These are phyloP conservation scores for Plenodomus tracheiphilus DNA, from an alignment of 2,329 filamentous ascomycete species.

Conservation along the genomic window DNA sequence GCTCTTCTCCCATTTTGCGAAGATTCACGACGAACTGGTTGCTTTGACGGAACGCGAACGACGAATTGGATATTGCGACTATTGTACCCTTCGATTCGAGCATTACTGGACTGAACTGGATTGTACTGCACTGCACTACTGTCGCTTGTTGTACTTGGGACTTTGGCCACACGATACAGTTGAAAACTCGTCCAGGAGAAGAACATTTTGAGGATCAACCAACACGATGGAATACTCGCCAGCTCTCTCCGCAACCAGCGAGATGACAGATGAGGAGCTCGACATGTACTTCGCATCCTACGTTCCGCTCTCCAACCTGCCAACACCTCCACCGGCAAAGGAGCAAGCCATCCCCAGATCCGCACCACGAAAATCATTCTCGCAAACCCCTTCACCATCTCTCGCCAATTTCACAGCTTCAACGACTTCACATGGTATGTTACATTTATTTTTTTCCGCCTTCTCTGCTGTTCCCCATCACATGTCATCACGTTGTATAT, in stretches of 20 bases:
- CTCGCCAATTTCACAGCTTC: slow-evolving; percentile 4
- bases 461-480: too few species aligned
- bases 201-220: neutral
- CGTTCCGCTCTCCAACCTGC: slow-evolving; percentile 45
- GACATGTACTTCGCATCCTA: slow-evolving; percentile 46
- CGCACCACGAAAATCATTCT: slow-evolving; percentile 8
- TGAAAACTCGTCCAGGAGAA: slow-evolving; percentile 1
- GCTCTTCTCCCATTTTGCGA: neutral
- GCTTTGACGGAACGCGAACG: neutral
- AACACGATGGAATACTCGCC: slow-evolving; percentile 33
- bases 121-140: neutral
- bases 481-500: neutral
- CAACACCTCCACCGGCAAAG: slow-evolving; percentile 45
- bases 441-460: neutral
- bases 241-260: slow-evolving; percentile 29
- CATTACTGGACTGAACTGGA: too few species aligned
- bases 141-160: neutral
- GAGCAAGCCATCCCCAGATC: slow-evolving; percentile 18
- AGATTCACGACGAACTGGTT: neutral
- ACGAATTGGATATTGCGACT: neutral
- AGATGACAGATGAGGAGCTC: slow-evolving; percentile 45
- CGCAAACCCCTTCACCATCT: slow-evolving; percentile 5
- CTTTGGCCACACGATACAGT: neutral
- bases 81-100: neutral
- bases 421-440: neutral